Percentiles rank a stretch among this genome's conserved stretches.
Evolutionary conservation across 305 asterid species (phyloP).

Genomic region (Fraxinus angustifolia): DNA sequence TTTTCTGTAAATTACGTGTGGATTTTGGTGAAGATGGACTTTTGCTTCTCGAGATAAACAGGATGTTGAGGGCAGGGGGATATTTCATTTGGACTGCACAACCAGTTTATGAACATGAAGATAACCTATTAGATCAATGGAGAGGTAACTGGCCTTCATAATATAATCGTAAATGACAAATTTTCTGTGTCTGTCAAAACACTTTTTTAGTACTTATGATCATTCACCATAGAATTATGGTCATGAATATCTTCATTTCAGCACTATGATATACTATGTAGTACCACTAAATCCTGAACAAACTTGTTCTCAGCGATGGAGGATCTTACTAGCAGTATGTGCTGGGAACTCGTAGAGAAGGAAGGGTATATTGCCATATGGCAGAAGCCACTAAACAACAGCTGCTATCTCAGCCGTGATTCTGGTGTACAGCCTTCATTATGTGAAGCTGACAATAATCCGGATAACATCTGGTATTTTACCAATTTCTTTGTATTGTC

Average conservation of each 20-base stretch:
- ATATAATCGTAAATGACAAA: background rate
- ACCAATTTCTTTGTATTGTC: background rate
- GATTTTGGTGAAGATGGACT: constrained; percentile 46
- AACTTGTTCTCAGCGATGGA: constrained; percentile 44
- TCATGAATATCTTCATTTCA: background rate
- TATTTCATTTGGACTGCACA: constrained; percentile 49
- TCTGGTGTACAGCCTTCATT: constrained; percentile 38
- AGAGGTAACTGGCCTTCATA: constrained; percentile 39
- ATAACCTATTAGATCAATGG: constrained; percentile 35
- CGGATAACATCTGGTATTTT: constrained; percentile 55
- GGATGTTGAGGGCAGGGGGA: constrained; percentile 69
- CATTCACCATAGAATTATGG: background rate
- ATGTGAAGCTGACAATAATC: constrained; percentile 41
- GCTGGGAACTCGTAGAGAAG: constrained; percentile 55
- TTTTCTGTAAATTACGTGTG: constrained; percentile 1
- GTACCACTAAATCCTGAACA: background rate
- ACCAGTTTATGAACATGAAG: constrained; percentile 28
- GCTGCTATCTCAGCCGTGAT: constrained; percentile 49
- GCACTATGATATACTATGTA: background rate
- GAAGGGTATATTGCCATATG: constrained; percentile 51
- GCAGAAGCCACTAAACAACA: constrained; percentile 59
- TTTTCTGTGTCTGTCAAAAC: background rate
- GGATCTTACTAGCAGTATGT: constrained; percentile 43
- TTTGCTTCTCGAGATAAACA: constrained; percentile 66
- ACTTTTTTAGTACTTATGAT: background rate